Evolutionary conservation across 2,329 filamentous ascomycete species (phyloP), one percentile per base, ranked within the genome.

Genomic region (Xylariaceae sp.): DNA sequence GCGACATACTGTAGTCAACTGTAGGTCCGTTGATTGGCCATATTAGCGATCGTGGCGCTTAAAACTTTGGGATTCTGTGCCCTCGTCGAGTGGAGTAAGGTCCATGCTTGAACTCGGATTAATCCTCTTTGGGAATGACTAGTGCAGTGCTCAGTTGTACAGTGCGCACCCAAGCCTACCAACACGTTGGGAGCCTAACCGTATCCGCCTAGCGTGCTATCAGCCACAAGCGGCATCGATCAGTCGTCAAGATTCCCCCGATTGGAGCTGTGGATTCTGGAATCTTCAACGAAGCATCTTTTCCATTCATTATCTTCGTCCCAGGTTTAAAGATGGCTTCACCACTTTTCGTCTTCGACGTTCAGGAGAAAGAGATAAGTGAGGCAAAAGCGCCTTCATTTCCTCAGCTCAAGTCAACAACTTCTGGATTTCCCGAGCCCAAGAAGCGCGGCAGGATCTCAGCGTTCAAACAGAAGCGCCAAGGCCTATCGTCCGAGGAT

Each of bases 371-470:
- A 63, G 81, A 85, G 50, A 74, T 83, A 30, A 74, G 78, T 11
- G 74, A 79, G 23, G 79, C 84, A 18, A 86, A 84, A 63, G 80
- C 88, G 3, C 86, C 88, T 7, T 79, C 80, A 45, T 83, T 86
- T 8, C 86, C 88, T 11, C 80, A 81, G 51, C 76, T 83, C 47
- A 83, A 83, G 55, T 75, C 77, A 8, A 76, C 79, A 17, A 74
- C 79, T 3, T 86, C 83, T 10, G 94, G 94, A 1, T 97, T 97
- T 67, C 94, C 94, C n/a, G 85, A 87, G 60, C 92, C 92, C 73
- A 94, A 89, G 73, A 91, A 89, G 72, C 86, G 92, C 65, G 81
- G 79, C 58, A 82, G 83, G 59, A 75, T 83, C 6, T 96, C 92
- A 1, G 83, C 88, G 1, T 96, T 96, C 77, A 96, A 91, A 72